Evolutionary conservation across 495 filamentous ascomycete genomes (phyloP).

Genomic region (Symbiotaphrina buchneri): DNA sequence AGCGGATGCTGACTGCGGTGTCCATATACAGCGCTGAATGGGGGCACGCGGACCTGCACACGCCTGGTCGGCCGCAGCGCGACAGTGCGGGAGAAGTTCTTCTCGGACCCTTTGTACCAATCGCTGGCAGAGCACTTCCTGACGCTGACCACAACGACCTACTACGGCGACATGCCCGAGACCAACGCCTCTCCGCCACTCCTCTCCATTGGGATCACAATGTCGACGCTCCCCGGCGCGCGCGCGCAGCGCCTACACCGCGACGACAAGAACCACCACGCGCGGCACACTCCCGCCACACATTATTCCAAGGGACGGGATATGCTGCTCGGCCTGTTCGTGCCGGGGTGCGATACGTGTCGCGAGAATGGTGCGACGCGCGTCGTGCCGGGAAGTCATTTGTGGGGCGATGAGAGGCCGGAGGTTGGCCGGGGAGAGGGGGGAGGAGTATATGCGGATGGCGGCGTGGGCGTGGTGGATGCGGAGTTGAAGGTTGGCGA

Average conservation of each 20-base stretch:
- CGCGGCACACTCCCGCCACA: slow-evolving; percentile 5
- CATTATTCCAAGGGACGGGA: background rate
- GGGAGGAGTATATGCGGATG: slow-evolving; percentile 5
- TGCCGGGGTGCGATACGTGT: slow-evolving; percentile 4
- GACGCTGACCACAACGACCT: background rate
- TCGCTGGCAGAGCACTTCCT: background rate
- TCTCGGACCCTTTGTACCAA: background rate
- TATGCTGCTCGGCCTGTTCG: background rate
- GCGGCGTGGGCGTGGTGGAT: background rate
- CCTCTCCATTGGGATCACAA: background rate
- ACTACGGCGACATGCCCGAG: background rate
- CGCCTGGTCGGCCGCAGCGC: background rate
- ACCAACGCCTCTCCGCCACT: background rate
- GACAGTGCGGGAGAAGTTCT: background rate
- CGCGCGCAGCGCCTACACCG: slow-evolving; percentile 5
- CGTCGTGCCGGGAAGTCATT: slow-evolving; percentile 6
- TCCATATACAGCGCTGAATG: too few species aligned
- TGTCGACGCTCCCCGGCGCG: slow-evolving; percentile 1
- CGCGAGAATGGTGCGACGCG: slow-evolving; percentile 5
- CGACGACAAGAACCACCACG: slow-evolving; percentile 6
- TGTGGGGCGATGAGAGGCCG: slow-evolving; percentile 9
- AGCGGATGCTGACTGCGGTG: too few species aligned
- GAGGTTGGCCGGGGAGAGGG: slow-evolving; percentile 11
- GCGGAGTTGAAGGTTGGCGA: too few species aligned
- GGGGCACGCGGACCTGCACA: background rate